These are phyloP conservation scores for Paraconiothyrium sp. DNA, from an alignment of 2,329 filamentous ascomycete genomes.

Conservation along the genomic window DNA sequence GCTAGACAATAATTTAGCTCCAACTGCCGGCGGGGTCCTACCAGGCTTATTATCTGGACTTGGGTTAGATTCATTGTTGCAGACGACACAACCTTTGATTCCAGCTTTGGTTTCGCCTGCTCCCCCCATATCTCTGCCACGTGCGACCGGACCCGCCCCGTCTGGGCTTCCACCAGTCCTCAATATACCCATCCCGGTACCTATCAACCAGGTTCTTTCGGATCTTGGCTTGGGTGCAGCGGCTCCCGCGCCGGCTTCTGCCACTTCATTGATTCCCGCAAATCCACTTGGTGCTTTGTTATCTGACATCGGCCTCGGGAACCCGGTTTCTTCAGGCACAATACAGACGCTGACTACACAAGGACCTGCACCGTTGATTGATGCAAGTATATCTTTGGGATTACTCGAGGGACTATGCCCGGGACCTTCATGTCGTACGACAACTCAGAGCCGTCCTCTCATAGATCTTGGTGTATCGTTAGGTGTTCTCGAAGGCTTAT, in stretches of 20 bases:
- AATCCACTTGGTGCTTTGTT: neutral
- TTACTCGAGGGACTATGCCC: conserved; percentile 3
- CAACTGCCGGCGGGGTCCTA: neutral
- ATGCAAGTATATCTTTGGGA: neutral
- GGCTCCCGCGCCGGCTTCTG: too few species aligned
- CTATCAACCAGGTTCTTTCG: neutral
- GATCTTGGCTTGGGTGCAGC: neutral
- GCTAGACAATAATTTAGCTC: too few species aligned
- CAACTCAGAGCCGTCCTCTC: neutral
- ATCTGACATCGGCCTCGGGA: neutral
- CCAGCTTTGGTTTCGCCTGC: neutral
- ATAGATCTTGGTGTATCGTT: neutral
- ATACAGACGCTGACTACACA: neutral
- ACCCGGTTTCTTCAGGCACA: neutral
- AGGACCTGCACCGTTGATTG: neutral
- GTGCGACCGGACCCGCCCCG: too few species aligned
- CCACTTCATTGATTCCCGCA: neutral
- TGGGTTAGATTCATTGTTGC: neutral
- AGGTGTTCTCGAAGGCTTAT: neutral
- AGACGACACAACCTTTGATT: neutral
- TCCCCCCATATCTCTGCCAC: neutral
- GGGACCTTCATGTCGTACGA: neutral
- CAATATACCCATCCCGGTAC: neutral
- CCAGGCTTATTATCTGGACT: neutral
- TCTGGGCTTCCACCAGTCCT: neutral